Percentiles rank a stretch among this genome's conserved stretches.
These are phyloP conservation scores for Penicillium sp. DNA, from an alignment of 2,329 filamentous ascomycete genomes.

Conservation along the genomic window DNA sequence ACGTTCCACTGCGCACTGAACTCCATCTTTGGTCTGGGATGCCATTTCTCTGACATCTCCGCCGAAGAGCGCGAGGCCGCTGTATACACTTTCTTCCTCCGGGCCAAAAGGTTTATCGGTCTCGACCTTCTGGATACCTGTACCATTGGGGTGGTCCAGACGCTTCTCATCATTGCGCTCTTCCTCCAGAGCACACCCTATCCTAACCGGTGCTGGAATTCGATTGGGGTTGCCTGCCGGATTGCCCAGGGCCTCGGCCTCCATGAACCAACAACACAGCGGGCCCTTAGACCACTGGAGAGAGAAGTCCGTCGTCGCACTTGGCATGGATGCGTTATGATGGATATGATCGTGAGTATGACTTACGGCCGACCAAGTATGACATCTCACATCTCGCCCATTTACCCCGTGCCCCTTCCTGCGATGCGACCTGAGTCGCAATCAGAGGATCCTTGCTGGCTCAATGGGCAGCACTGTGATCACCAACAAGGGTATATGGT, in stretches of 20 bases:
- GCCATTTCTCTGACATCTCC: constrained; percentile 39
- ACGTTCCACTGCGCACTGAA: constrained; percentile 47
- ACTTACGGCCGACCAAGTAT: constrained; percentile 38
- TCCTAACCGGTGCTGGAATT: constrained; percentile 45
- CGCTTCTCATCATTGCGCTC: constrained; percentile 40
- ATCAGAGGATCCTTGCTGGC: constrained; percentile 19
- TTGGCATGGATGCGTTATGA: constrained; percentile 43
- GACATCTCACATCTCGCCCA: constrained; percentile 29
- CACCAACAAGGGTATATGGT: constrained; percentile 20
- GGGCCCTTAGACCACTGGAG: constrained; percentile 30
- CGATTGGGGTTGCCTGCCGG: constrained; percentile 44
- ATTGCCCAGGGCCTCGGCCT: constrained; percentile 45
- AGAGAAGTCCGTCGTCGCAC: constrained; percentile 38
- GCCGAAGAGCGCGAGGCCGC: constrained; percentile 27
- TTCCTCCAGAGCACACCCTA: constrained; percentile 44
- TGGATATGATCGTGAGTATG: constrained; percentile 42
- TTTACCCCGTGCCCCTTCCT: constrained; percentile 21
- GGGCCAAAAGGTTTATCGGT: constrained; percentile 35
- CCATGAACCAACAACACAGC: constrained; percentile 28
- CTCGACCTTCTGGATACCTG: constrained; percentile 41
- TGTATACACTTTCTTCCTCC: constrained; percentile 36
- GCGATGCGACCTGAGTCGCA: constrained; percentile 13
- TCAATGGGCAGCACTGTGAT: constrained; percentile 11
- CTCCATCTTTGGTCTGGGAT: constrained; percentile 44
- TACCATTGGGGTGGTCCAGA: constrained; percentile 43